Conservation (phyloP, 305 asterid species). For the Solanum chacoense region DNA sequence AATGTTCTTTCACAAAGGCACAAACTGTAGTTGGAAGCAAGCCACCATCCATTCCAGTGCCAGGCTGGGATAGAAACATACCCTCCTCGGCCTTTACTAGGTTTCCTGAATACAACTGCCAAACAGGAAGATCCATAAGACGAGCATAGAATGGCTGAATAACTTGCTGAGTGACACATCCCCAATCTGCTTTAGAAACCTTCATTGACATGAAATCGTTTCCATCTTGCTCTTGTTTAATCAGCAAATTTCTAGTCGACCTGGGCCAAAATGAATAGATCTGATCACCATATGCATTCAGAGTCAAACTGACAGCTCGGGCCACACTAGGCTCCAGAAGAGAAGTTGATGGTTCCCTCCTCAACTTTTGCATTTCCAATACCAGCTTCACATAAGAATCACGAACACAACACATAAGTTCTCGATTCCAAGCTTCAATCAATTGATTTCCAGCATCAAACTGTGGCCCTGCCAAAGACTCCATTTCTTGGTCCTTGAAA, state of each 20-base stretch:
- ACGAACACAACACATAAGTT: conserved; percentile 86
- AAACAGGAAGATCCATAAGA: conserved; percentile 77
- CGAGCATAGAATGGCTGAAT: conserved; percentile 73
- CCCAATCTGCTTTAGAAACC: conserved; percentile 62
- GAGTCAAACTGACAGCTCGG: conserved; percentile 39
- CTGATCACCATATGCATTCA: conserved; percentile 58
- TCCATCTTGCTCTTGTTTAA: conserved; percentile 24
- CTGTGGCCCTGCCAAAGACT: conserved; percentile 27
- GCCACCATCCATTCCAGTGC: conserved; percentile 61
- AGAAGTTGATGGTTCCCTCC: conserved; percentile 65
- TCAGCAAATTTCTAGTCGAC: conserved; percentile 30
- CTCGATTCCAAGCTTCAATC: conserved; percentile 95
- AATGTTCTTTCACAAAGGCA: conserved; percentile 90
- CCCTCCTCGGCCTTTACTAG: conserved; percentile 88
- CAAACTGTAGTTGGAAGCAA: conserved; percentile 84
- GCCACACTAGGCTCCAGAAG: conserved; percentile 48
- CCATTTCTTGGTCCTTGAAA: conserved; percentile 54
- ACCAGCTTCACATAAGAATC: conserved; percentile 81
- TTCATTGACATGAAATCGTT: conserved; percentile 22
- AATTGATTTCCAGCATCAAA: conserved; percentile 82
- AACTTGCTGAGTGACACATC: conserved; percentile 65
- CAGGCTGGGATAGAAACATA: conserved; percentile 97
- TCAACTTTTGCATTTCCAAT: conserved; percentile 83
- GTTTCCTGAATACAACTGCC: conserved; percentile 90
- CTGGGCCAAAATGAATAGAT: conserved; percentile 89